A percentile compares a stretch with the other conserved stretches of the same genome.
These are phyloP conservation scores for Cyberlindnera xylosilytica DNA, from an alignment of 805 yeast genomes.

Conservation along the genomic window DNA sequence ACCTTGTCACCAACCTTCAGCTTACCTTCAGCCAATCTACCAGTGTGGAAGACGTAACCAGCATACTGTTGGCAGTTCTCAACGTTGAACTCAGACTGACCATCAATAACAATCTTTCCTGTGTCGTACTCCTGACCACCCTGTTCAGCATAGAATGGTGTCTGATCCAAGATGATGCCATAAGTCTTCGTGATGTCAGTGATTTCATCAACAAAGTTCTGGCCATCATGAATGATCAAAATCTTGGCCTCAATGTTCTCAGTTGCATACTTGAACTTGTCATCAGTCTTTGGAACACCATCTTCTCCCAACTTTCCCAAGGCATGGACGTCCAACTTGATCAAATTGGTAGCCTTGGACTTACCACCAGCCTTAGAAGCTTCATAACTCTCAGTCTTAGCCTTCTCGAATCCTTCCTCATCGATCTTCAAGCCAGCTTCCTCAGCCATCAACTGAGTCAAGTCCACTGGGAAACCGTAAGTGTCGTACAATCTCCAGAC, in stretches of 20 bases:
- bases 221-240: slow-evolving; percentile 68
- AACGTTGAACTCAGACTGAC: slow-evolving; percentile 81
- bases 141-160: slow-evolving; percentile 97
- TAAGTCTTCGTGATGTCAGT: slow-evolving; percentile 48
- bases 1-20: slow-evolving; percentile 66
- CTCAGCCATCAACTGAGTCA: slow-evolving; percentile 98
- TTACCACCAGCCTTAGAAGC: slow-evolving; percentile 89
- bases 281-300: slow-evolving; percentile 76
- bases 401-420: slow-evolving; percentile 87
- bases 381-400: slow-evolving; percentile 84
- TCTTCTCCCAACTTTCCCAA: slow-evolving; percentile 67
- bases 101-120: slow-evolving; percentile 89
- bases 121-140: slow-evolving; percentile 99
- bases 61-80: slow-evolving; percentile 89
- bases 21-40: slow-evolving; percentile 73
- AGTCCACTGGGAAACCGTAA: slow-evolving; percentile 98
- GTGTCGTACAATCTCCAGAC: slow-evolving; percentile 99
- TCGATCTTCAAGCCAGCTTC: slow-evolving; percentile 93
- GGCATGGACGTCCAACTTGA: slow-evolving; percentile 91
- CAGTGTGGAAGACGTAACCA: slow-evolving; percentile 95
- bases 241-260: slow-evolving; percentile 69
- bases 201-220: slow-evolving; percentile 52
- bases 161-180: slow-evolving; percentile 83
- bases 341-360: slow-evolving; percentile 50
- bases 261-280: slow-evolving; percentile 68